Base-by-base conservation (phyloP, 2,329 filamentous ascomycete genomes). In the Colletotrichum sp. region DNA sequence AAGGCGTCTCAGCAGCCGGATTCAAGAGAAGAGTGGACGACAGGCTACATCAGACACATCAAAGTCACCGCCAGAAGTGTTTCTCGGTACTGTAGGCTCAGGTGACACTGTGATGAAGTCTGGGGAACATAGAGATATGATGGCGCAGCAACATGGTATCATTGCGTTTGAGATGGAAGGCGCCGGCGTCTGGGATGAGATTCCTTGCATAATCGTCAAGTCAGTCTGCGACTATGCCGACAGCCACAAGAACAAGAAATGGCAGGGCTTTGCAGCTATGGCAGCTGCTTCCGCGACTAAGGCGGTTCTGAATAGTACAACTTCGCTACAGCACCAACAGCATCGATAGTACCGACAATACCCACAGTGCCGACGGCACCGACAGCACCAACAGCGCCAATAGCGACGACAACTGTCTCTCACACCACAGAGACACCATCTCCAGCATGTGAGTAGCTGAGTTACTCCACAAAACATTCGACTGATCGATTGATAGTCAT, bases 101-200 rank as follows among this genome's bases (percentile, higher is more conserved):
- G 80, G 79, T 22, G 78, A 86, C 65, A 75, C 78, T n/a, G 80
- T 85, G 16, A 82, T 86, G 78, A 83, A 82, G 27, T 78, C 79
- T 8, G 52, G 48, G 0, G 7, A 30, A 3, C 28, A 74, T 12
- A 19, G 72, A 8, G 72, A 74, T 6, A 28, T 8, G 7, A 28
- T 72, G 15, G 72, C 52, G 2, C 27, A 16, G 6, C 52, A 72
- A 0, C 68, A 55, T 1, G 30, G 11, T 4, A 32, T 74, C 0
- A 28, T 74, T 16, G 68, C 68, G 3, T 74, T 71, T 8, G 72
- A 74, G n/a, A 74, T 72, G 72, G 61, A 72, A 6, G 72, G 68
- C 0, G 68, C 72, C 3, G 52, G 61, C 8, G 52, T 72, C 2
- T 67, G 68, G 72, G 61, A 72, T 4, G 36, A 61, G 3, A 19